Evolutionary conservation across 148 eudicot species (phyloP).

Genomic region (Fagopyrum esculentum): DNA sequence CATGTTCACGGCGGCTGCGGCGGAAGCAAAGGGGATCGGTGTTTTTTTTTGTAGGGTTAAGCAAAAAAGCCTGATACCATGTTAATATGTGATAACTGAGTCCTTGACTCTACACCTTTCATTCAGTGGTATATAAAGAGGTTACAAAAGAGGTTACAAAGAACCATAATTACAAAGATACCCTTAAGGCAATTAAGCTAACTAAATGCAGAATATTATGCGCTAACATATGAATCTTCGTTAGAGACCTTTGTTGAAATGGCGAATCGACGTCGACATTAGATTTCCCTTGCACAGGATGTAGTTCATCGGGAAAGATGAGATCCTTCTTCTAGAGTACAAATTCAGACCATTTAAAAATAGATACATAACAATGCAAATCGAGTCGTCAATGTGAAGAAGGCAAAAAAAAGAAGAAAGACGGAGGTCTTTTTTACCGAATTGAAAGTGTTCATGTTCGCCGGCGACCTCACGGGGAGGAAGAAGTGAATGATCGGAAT

Average conservation of each 20-base stretch:
- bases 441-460: neutral
- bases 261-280: conserved; percentile 93
- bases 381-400: neutral
- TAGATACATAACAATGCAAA: neutral
- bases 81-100: too few relatives aligned
- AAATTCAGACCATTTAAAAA: conserved; percentile 58
- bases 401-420: neutral
- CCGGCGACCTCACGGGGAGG: neutral
- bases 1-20: too few relatives aligned
- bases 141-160: too few relatives aligned
- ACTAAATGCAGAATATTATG: too few relatives aligned
- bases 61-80: too few relatives aligned
- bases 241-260: conserved; percentile 48
- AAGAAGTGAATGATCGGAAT: conserved; percentile 1
- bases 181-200: too few relatives aligned
- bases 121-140: too few relatives aligned
- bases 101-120: too few relatives aligned
- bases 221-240: too few relatives aligned
- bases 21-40: too few relatives aligned
- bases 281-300: conserved; percentile 64
- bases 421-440: neutral
- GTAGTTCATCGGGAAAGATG: conserved; percentile 55
- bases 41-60: too few relatives aligned
- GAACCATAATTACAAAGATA: too few relatives aligned
- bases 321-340: conserved; percentile 58